These are phyloP conservation scores for Podospora australis DNA, from an alignment of 495 filamentous ascomycete species.

Conservation along the genomic window DNA sequence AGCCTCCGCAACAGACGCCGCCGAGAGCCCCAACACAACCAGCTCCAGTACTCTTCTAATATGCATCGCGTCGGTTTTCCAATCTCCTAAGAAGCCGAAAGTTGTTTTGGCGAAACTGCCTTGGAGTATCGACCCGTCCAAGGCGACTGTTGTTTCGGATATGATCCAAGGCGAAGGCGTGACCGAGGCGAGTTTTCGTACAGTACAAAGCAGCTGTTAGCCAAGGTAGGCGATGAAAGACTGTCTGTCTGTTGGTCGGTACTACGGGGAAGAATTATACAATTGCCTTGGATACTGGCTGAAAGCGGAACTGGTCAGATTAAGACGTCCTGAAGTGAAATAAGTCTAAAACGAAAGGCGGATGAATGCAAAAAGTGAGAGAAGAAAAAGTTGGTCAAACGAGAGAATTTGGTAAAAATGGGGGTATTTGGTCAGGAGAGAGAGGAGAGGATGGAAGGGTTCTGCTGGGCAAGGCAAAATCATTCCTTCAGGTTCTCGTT, in stretches of 20 bases:
- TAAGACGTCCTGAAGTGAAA: no score
- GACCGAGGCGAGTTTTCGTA: no score
- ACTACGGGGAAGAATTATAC: no score
- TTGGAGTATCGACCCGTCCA: neutral
- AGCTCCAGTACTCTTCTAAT: conserved; percentile 29
- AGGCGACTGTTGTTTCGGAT: conserved; percentile 7
- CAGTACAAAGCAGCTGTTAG: conserved; percentile 1
- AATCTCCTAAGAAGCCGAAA: no score
- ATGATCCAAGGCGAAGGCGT: conserved; percentile 2
- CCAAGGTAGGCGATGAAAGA: conserved; percentile 8
- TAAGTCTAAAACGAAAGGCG: neutral
- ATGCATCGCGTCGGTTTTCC: conserved; percentile 29
- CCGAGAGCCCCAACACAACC: conserved; percentile 35
- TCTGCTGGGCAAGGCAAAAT: neutral
- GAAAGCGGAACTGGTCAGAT: no score
- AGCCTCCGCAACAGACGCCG: conserved; percentile 34
- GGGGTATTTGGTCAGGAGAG: conserved; percentile 1
- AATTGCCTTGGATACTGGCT: no score
- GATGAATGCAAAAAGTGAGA: conserved; percentile 8
- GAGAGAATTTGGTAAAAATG: conserved; percentile 13
- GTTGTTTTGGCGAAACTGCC: no score
- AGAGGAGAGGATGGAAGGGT: neutral
- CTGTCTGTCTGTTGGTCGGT: no score
- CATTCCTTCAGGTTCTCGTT: neutral
- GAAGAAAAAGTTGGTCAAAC: no score